phyloP scores from a whole-genome alignment of 2,329 filamentous ascomycete genomes.

The Penicillium thymicola region DNA sequence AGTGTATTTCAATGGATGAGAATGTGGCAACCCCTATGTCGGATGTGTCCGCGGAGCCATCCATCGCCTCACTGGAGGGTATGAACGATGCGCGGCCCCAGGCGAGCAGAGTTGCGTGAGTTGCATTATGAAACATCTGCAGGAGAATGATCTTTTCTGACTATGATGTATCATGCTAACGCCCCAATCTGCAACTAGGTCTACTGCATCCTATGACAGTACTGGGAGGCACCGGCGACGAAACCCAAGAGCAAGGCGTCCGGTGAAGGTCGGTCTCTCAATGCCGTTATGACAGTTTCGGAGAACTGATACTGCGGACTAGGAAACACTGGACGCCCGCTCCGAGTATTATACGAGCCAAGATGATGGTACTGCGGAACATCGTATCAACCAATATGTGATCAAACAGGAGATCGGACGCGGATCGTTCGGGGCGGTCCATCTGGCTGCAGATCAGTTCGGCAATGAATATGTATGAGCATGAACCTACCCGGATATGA shows the following conservation, averaged over 20 bases:
- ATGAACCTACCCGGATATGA: not conserved
- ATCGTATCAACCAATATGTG: conserved; percentile 90
- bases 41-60: conserved; percentile 15
- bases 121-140: not conserved
- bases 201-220: conserved; percentile 53
- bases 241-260: conserved; percentile 57
- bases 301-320: conserved; percentile 16
- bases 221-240: conserved; percentile 65
- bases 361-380: conserved; percentile 73
- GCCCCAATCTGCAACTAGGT: conserved; percentile 4
- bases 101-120: conserved; percentile 16
- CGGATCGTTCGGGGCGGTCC: conserved; percentile 91
- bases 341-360: conserved; percentile 85
- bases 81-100: conserved; percentile 2
- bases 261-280: conserved; percentile 55
- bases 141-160: not conserved
- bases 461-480: conserved; percentile 82
- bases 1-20: conserved; percentile 14
- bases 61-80: conserved; percentile 8
- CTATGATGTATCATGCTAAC: not conserved
- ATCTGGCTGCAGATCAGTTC: conserved; percentile 84
- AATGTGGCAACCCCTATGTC: conserved; percentile 5
- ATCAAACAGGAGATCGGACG: conserved; percentile 95
- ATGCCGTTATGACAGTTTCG: not conserved
- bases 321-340: conserved; percentile 89